Percentiles rank a stretch among this genome's conserved stretches.
Evolutionary conservation across 2,329 filamentous ascomycete genomes (phyloP).

Genomic region (Sarocladium oryzae): DNA sequence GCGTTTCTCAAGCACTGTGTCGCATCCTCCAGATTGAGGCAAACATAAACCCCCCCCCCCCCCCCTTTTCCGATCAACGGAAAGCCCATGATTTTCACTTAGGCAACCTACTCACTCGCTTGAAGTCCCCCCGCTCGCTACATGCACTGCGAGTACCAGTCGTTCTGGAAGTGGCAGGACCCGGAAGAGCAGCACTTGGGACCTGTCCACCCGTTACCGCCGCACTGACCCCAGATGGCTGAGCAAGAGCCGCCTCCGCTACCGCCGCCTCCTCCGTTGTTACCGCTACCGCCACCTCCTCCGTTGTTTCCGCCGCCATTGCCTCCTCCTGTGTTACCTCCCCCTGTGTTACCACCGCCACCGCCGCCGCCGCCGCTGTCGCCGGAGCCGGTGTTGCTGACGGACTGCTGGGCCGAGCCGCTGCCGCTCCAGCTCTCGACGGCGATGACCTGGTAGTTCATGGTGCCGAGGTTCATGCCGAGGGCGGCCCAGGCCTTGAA

Average conservation of each 20-base stretch:
- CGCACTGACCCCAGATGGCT: conserved; percentile 11
- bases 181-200: conserved; percentile 15
- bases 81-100: too few relatives aligned
- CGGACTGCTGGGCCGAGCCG: conserved; percentile 28
- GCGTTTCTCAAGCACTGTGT: too few relatives aligned
- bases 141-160: conserved; percentile 17
- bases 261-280: background rate
- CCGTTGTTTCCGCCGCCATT: background rate
- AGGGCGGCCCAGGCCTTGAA: conserved; percentile 45
- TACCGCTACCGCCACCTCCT: background rate
- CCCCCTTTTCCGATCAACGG: too few relatives aligned
- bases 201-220: conserved; percentile 16
- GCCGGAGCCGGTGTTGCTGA: background rate
- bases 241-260: conserved; percentile 4
- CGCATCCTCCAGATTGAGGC: too few relatives aligned
- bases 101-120: too few relatives aligned
- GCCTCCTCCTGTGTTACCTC: background rate
- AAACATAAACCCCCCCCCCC: too few relatives aligned
- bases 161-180: conserved; percentile 12
- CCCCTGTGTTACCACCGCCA: conserved; percentile 2
- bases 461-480: conserved; percentile 40
- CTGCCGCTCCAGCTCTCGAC: conserved; percentile 47
- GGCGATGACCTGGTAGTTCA: conserved; percentile 49
- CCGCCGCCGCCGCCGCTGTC: background rate
- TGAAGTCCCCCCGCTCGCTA: too few relatives aligned